Evolutionary conservation across 768 basidiomycete species (phyloP), one percentile per base, ranked within the genome.

Genomic region (Lactarius tabidus): DNA sequence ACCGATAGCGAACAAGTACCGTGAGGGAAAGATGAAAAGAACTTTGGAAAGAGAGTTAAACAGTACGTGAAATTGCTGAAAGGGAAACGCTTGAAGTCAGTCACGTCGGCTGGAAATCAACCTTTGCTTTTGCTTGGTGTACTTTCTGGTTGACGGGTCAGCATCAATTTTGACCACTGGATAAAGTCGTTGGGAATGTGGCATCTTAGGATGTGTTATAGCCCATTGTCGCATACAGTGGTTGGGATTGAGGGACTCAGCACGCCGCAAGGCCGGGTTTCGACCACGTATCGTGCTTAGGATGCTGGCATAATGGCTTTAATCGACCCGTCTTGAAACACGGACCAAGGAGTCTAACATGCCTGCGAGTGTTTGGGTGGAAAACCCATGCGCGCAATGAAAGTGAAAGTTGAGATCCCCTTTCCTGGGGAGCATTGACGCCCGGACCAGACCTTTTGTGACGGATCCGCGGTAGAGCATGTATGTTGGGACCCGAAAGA

Each of bases 401-500:
- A 87, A 86, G 85, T 85, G 82, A 86, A 82, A 81, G 83, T 82
- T 79, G 82, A 79, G 82, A 82, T n/a, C 75, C 82, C 77, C 77
- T 79, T 77, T 82, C 81, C 75, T 78, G 83, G 85, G 80, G 82
- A 77, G 86, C 87, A 89, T 78, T 81, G 82, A 85, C 83, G 83
- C 85, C 87, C 84, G 82, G 85, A 84, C 84, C 82, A 73, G 84
- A 87, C 78, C 81, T 87, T 84, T 77, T 84, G 83, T 81, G 82
- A 88, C 75, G 86, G 85, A 77, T 84, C 84, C 80, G 86, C 82
- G 84, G 86, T 86, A 82, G 87, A 88, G 88, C 86, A 84, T 84
- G 83, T 81, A 85, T 86, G 88, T 85, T 88, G 85, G 86, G 87
- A 88, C 86, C 88, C 85, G 86, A 89, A 89, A 88, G 86, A 89